These are phyloP conservation scores for Oryza glaberrima DNA, from an alignment of 176 grass and related monocot genomes.

Conservation along the genomic window DNA sequence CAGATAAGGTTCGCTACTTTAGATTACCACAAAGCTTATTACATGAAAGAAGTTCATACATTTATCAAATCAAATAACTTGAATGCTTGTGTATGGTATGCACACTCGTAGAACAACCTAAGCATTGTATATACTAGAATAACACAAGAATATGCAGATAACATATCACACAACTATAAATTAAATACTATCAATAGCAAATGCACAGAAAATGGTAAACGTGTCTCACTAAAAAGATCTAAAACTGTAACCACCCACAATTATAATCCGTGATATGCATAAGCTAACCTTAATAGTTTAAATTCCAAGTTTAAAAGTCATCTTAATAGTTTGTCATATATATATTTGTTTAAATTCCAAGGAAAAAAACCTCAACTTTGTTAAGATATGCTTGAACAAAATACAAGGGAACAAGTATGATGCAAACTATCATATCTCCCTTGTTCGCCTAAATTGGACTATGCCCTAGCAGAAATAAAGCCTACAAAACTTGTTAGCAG, in stretches of 20 bases:
- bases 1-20: slow-evolving; percentile 33
- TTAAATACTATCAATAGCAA: slow-evolving; percentile 32
- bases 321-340: background rate
- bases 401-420: background rate
- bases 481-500: background rate
- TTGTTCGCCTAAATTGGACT: background rate
- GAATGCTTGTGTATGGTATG: slow-evolving; percentile 29
- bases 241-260: background rate
- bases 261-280: background rate
- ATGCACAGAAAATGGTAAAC: background rate
- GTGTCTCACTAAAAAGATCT: background rate
- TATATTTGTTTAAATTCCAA: background rate
- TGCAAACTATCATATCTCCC: background rate
- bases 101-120: background rate
- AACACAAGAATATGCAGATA: slow-evolving; percentile 30
- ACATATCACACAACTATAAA: slow-evolving; percentile 36
- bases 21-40: slow-evolving; percentile 34
- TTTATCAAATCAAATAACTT: slow-evolving; percentile 30
- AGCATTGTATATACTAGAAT: slow-evolving; percentile 5
- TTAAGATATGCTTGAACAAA: background rate
- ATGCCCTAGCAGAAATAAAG: background rate
- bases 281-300: background rate
- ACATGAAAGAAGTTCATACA: slow-evolving; percentile 55
- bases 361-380: background rate
- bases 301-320: background rate